phyloP scores from a whole-genome alignment of 768 basidiomycete species.

The Lactifluus subvellereus region DNA sequence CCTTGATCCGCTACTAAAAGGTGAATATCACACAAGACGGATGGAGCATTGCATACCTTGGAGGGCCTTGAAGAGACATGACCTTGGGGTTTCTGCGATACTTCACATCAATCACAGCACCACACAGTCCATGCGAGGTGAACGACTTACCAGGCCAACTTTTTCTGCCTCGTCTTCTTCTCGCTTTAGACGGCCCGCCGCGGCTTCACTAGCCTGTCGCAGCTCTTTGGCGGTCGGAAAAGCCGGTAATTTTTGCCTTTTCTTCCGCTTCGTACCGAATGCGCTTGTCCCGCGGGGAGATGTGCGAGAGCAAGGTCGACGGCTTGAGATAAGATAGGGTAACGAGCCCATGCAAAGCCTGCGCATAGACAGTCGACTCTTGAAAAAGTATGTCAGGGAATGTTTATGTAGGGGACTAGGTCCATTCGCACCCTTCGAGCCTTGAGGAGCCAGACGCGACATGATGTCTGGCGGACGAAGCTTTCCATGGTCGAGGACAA shows the following conservation, averaged over 20 bases:
- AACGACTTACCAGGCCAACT: constrained; percentile 57
- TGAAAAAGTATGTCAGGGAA: constrained; percentile 23
- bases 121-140: not conserved
- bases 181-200: constrained; percentile 53
- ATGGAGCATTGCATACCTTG: constrained; percentile 42
- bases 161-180: constrained; percentile 73
- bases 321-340: constrained; percentile 69
- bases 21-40: not conserved
- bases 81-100: constrained; percentile 52
- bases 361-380: constrained; percentile 45
- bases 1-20: constrained; percentile 38
- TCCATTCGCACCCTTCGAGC: constrained; percentile 51
- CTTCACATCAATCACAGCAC: constrained; percentile 10
- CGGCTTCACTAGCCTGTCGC: constrained; percentile 62
- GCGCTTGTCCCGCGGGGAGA: constrained; percentile 73
- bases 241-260: constrained; percentile 63
- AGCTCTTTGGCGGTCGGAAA: constrained; percentile 80
- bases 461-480: constrained; percentile 70
- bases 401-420: not conserved
- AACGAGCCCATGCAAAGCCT: constrained; percentile 67
- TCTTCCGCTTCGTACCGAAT: constrained; percentile 80
- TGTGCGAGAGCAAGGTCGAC: constrained; percentile 69
- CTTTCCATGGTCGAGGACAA: constrained; percentile 82
- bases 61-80: constrained; percentile 41
- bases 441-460: constrained; percentile 42